Evolutionary conservation across 2,329 filamentous ascomycete species (phyloP).

Genomic region (Tolypocladium paradoxum): DNA sequence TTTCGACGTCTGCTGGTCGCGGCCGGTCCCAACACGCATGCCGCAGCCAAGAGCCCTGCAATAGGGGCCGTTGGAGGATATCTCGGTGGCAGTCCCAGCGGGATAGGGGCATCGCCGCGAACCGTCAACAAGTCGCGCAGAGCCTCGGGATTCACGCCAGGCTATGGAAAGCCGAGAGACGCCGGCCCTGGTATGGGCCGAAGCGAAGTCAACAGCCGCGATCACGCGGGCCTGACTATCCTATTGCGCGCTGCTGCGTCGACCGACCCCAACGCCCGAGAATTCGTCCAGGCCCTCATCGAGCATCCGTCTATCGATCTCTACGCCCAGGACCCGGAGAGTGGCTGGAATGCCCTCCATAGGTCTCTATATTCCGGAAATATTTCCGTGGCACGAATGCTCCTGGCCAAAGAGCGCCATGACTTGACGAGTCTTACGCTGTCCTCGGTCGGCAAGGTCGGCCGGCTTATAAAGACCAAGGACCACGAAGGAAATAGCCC

Average conservation of each 20-base stretch:
- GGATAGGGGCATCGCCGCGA: slow-evolving; percentile 39
- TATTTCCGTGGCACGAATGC: slow-evolving; percentile 69
- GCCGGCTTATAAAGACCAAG: slow-evolving; percentile 84
- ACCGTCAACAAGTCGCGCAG: slow-evolving; percentile 39
- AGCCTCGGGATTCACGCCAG: slow-evolving; percentile 36
- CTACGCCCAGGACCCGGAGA: slow-evolving; percentile 79
- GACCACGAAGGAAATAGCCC: slow-evolving; percentile 91
- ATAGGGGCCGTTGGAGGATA: slow-evolving; percentile 23
- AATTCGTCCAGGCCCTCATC: slow-evolving; percentile 69
- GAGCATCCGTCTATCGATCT: slow-evolving; percentile 77
- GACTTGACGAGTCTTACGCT: slow-evolving; percentile 51
- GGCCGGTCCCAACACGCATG: slow-evolving; percentile 48
- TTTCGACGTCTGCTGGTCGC: slow-evolving; percentile 83
- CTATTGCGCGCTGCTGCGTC: slow-evolving; percentile 79
- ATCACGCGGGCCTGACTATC: slow-evolving; percentile 70
- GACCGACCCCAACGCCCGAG: slow-evolving; percentile 53
- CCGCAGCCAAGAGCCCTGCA: slow-evolving; percentile 41
- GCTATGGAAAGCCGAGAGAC: slow-evolving; percentile 31
- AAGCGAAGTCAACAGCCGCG: slow-evolving; percentile 74
- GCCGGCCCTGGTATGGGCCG: slow-evolving; percentile 31
- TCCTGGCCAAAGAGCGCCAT: slow-evolving; percentile 67
- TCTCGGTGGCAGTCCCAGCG: slow-evolving; percentile 28
- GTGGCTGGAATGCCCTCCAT: slow-evolving; percentile 91
- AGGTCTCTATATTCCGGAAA: slow-evolving; percentile 86
- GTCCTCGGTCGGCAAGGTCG: slow-evolving; percentile 49